phyloP scores from a whole-genome alignment of 768 basidiomycete species.

The Rhodotorula babjevae region DNA sequence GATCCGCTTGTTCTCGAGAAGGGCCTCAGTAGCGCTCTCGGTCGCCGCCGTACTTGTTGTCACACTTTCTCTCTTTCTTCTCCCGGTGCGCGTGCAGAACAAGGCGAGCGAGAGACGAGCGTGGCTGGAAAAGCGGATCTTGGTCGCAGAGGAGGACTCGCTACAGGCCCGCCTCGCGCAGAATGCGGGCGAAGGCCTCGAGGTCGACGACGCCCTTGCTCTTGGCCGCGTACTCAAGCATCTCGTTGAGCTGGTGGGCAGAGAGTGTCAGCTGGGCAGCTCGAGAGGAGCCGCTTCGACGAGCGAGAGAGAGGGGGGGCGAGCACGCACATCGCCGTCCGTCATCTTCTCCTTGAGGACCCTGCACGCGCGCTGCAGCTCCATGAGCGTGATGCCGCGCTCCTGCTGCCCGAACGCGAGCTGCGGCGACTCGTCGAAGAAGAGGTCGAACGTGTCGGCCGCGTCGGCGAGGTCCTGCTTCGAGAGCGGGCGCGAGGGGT shows the following conservation, averaged over 20 bases:
- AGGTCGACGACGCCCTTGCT: conserved; percentile 22
- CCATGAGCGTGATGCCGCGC: conserved; percentile 30
- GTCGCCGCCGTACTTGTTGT: too few relatives aligned
- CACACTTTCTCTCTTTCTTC: too few relatives aligned
- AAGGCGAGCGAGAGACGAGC: too few relatives aligned
- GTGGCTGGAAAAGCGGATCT: too few relatives aligned
- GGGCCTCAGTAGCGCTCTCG: too few relatives aligned
- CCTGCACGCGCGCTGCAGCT: conserved; percentile 34
- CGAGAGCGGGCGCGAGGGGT: background rate
- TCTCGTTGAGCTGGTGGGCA: conserved; percentile 34
- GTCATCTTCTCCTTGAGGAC: conserved; percentile 39
- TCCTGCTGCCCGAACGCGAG: background rate
- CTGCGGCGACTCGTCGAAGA: conserved; percentile 32
- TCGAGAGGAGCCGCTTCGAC: too few relatives aligned
- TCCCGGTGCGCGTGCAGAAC: too few relatives aligned
- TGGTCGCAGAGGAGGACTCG: too few relatives aligned
- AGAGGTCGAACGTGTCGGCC: conserved; percentile 37
- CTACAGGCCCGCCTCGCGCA: conserved; percentile 25
- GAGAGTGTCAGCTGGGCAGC: too few relatives aligned
- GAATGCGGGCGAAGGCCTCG: conserved; percentile 31
- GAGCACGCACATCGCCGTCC: conserved; percentile 37
- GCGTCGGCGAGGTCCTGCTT: conserved; percentile 17
- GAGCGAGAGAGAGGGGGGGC: too few relatives aligned
- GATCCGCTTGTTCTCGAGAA: too few relatives aligned
- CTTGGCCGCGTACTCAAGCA: conserved; percentile 37